Evolutionary conservation across 768 basidiomycete genomes (phyloP), one percentile per base, ranked within the genome.

Genomic region (Amanita rimosa): DNA sequence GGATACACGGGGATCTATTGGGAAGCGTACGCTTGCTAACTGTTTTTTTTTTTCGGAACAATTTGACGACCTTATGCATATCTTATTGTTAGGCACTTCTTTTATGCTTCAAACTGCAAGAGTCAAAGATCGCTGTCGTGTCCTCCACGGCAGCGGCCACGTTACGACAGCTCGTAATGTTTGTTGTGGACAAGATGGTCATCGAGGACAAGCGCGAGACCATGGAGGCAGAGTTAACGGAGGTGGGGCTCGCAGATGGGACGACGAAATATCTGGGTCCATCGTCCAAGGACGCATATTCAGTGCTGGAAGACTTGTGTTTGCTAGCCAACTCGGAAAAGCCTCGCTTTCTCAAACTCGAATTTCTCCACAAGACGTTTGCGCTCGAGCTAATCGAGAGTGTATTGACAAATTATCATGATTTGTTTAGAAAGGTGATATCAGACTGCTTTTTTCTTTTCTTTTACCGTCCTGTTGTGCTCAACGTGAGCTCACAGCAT

Each of bases 341-440:
- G 46, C 87, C 93, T 2, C 71, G 74, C 46, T 89, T 96, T 58
- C 71, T 96, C 51, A 82, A 83, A 54, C 76, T 97, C 40, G 81
- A 87, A 17, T 78, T 74, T 44, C 68, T 98, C 39, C 88, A 87
- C 57, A 85, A 93, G 64, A 97, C 96, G 0, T 98, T 98, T 55
- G 91, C 93, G 0, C 67, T 99, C n/a, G 95, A 99, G 64, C 68
- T 98, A 46, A 91, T 98, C 33, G 95, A 99, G 67, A 97, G 94
- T 57, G 89, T 97, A 2, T 68, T 99, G 44, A 93, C 91, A 6
- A 93, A 94, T 60, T 93, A 94, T 57, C 83, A 91, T 53, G 75
- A 73, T n/a, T 70, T 91, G 0, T 93, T 94, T 61, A 75, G 85
- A 45, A 78, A 84, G 71, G 93, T 87, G 55, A 29, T 37, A 37